Evolutionary conservation across 2,329 filamentous ascomycete genomes (phyloP).

Genomic region (Cercospora beticola): DNA sequence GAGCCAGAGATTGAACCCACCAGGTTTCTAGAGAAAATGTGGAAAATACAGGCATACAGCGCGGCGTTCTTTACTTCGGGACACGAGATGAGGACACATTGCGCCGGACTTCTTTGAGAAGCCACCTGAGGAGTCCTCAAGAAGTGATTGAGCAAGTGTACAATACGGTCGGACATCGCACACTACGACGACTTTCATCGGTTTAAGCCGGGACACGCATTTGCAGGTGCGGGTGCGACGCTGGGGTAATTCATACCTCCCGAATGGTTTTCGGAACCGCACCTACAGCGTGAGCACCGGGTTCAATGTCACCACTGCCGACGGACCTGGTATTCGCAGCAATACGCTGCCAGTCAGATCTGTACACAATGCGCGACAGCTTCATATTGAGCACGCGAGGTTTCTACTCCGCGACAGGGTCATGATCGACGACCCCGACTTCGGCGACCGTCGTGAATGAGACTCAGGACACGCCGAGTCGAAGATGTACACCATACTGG

Average conservation of each 20-base stretch:
- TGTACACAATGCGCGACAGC: not conserved
- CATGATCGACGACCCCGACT: not conserved
- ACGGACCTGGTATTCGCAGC: not conserved
- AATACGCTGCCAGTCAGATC: not conserved
- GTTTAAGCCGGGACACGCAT: not conserved
- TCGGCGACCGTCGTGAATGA: not conserved
- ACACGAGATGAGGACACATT: too few relatives aligned
- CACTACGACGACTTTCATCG: not conserved
- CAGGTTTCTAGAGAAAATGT: constrained; percentile 68
- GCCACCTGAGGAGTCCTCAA: not conserved
- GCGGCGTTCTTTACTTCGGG: not conserved
- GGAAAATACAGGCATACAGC: not conserved
- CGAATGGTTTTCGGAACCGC: not conserved
- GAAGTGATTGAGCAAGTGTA: not conserved
- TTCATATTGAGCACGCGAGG: not conserved
- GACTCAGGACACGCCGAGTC: not conserved
- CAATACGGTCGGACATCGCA: not conserved
- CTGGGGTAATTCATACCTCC: not conserved
- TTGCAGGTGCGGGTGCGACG: not conserved
- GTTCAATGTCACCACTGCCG: not conserved
- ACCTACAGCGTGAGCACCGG: not conserved
- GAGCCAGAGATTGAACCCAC: constrained; percentile 89
- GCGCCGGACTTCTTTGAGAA: not conserved
- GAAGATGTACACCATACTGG: not conserved
- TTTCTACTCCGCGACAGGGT: not conserved